Conservation (phyloP, 768 basidiomycete species). For the Termitomyces sp. region DNA sequence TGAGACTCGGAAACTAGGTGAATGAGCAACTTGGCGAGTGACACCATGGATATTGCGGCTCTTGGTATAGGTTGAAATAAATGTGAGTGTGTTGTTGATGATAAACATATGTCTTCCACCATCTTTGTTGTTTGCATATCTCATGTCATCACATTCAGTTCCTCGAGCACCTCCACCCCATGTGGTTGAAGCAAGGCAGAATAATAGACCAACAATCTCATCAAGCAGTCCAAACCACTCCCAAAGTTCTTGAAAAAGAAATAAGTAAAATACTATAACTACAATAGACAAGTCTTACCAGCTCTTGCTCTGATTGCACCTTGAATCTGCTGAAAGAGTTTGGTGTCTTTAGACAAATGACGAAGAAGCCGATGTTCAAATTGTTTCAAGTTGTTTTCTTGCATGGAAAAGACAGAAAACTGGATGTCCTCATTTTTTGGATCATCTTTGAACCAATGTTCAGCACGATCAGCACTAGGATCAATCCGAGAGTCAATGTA, state of each 20-base stretch:
- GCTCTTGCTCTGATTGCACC: background rate
- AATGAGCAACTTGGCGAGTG: background rate
- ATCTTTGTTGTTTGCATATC: slow-evolving; percentile 1
- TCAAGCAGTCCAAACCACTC: background rate
- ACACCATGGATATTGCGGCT: background rate
- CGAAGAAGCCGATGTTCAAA: background rate
- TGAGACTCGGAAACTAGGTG: background rate
- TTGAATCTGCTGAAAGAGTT: background rate
- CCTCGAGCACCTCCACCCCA: slow-evolving; percentile 3
- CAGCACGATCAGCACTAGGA: background rate
- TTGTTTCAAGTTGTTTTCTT: background rate
- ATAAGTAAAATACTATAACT: background rate
- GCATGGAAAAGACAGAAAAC: background rate
- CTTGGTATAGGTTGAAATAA: background rate
- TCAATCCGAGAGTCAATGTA: background rate
- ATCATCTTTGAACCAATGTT: slow-evolving; percentile 1
- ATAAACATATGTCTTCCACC: background rate
- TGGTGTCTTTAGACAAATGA: background rate
- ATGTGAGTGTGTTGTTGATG: background rate
- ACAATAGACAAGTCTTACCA: background rate
- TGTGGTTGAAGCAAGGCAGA: background rate
- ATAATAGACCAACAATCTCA: background rate
- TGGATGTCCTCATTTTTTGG: background rate
- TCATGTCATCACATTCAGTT: slow-evolving; percentile 1
- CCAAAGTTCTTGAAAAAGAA: background rate